These are phyloP conservation scores for Purpureocillium lavendulum DNA, from an alignment of 2,329 filamentous ascomycete species.

Conservation along the genomic window DNA sequence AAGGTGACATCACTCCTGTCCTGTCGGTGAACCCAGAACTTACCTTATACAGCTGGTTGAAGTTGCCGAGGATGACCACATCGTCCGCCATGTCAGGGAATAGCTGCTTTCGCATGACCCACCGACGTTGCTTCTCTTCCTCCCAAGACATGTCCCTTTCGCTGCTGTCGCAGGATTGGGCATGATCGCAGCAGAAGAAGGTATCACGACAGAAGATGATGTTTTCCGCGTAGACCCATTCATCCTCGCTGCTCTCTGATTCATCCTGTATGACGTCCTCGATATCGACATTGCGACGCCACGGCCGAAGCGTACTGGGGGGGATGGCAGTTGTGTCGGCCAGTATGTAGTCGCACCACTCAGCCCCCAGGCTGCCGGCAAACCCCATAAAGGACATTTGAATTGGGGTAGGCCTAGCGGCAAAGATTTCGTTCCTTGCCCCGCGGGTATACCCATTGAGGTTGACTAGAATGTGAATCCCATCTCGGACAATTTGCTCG, in stretches of 20 bases:
- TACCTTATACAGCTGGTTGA: slow-evolving; percentile 98
- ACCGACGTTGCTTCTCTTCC: slow-evolving; percentile 71
- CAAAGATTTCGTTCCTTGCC: slow-evolving; percentile 95
- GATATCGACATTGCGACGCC: slow-evolving; percentile 64
- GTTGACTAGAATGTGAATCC: slow-evolving; percentile 91
- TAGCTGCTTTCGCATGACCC: slow-evolving; percentile 87
- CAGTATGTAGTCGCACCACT: slow-evolving; percentile 97
- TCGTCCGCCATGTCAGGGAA: slow-evolving; percentile 80
- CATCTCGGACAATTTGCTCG: slow-evolving; percentile 76
- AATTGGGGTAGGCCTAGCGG: slow-evolving; percentile 84
- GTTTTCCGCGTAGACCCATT: slow-evolving; percentile 96
- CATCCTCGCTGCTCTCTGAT: slow-evolving; percentile 58
- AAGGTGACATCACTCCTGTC: not conserved
- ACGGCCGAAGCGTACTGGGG: slow-evolving; percentile 68
- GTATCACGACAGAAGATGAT: slow-evolving; percentile 91
- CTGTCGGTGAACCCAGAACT: slow-evolving; percentile 9
- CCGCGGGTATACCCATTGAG: slow-evolving; percentile 97
- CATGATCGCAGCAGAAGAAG: slow-evolving; percentile 97
- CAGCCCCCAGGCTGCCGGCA: slow-evolving; percentile 86
- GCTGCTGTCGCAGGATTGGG: slow-evolving; percentile 72
- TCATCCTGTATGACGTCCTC: slow-evolving; percentile 61
- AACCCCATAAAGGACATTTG: slow-evolving; percentile 99
- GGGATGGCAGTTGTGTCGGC: slow-evolving; percentile 86
- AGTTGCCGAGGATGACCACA: slow-evolving; percentile 88
- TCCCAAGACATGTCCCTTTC: slow-evolving; percentile 69